Evolutionary conservation across 768 basidiomycete genomes (phyloP).

Genomic region (Leccinum uliginosum): DNA sequence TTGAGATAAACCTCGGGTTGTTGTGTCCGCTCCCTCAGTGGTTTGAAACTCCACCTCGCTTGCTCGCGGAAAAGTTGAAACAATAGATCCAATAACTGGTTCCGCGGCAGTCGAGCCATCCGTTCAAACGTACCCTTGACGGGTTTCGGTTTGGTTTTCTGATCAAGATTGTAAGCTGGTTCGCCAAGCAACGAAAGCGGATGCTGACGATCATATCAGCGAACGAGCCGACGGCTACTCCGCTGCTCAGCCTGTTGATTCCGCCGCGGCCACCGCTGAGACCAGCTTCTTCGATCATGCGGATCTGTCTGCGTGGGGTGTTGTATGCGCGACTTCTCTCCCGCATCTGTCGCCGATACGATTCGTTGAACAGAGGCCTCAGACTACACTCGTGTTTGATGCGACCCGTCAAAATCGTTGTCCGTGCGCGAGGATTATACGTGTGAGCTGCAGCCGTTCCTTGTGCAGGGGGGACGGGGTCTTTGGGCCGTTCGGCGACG

Average conservation of each 20-base stretch:
- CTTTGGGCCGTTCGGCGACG: not conserved
- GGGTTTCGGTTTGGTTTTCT: slow-evolving; percentile 64
- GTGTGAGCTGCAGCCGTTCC: slow-evolving; percentile 14
- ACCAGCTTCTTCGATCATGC: slow-evolving; percentile 69
- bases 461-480: not conserved
- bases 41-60: slow-evolving; percentile 78
- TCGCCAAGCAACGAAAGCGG: not conserved
- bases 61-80: slow-evolving; percentile 74
- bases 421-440: slow-evolving; percentile 59
- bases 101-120: slow-evolving; percentile 87
- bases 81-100: slow-evolving; percentile 81
- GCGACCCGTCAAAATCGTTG: slow-evolving; percentile 73
- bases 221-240: slow-evolving; percentile 60
- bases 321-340: slow-evolving; percentile 64
- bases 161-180: slow-evolving; percentile 8
- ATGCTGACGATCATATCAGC: slow-evolving; percentile 60
- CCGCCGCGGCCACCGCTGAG: slow-evolving; percentile 66
- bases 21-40: slow-evolving; percentile 72
- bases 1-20: slow-evolving; percentile 87
- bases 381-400: slow-evolving; percentile 80
- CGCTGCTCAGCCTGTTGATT: slow-evolving; percentile 76
- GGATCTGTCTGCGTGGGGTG: slow-evolving; percentile 61
- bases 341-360: slow-evolving; percentile 69
- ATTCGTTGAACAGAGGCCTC: slow-evolving; percentile 61
- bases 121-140: slow-evolving; percentile 76